These are phyloP conservation scores for Umbelopsis ramanniana DNA, from an alignment of 192 early-diverging fungal species.

Conservation along the genomic window DNA sequence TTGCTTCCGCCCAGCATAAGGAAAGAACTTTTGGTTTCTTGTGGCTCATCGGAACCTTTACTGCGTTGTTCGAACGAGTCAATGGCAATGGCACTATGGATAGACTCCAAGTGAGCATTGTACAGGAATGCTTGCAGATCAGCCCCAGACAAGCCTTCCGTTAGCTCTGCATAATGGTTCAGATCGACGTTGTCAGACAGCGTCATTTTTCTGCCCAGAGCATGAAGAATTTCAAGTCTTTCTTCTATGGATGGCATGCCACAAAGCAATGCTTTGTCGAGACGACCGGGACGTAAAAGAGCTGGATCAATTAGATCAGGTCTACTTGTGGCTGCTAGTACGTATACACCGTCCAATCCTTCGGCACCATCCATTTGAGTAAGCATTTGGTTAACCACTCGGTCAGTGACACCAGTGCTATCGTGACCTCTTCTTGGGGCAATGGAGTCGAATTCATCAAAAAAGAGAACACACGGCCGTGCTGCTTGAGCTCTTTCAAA, in stretches of 20 bases:
- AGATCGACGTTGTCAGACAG: slow-evolving; percentile 70
- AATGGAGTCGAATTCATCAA: slow-evolving; percentile 98
- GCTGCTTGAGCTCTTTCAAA: slow-evolving; percentile 94
- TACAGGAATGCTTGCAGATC: slow-evolving; percentile 95
- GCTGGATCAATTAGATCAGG: slow-evolving; percentile 89
- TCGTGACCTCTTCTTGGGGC: slow-evolving; percentile 97
- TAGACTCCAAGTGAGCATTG: slow-evolving; percentile 88
- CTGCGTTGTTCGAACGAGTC: slow-evolving; percentile 42
- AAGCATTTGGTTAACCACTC: slow-evolving; percentile 98
- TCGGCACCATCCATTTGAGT: slow-evolving; percentile 99
- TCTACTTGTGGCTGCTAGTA: slow-evolving; percentile 90
- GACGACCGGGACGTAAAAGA: slow-evolving; percentile 77
- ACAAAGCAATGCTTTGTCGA: slow-evolving; percentile 87
- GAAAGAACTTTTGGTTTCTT: slow-evolving; percentile 45
- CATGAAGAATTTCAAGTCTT: slow-evolving; percentile 78
- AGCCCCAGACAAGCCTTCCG: slow-evolving; percentile 85
- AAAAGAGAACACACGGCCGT: slow-evolving; percentile 94
- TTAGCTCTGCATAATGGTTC: slow-evolving; percentile 58
- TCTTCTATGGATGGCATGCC: slow-evolving; percentile 79
- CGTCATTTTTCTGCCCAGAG: slow-evolving; percentile 73
- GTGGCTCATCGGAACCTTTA: slow-evolving; percentile 1
- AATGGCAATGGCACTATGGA: slow-evolving; percentile 72
- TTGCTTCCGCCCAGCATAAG: slow-evolving; percentile 39
- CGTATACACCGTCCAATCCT: slow-evolving; percentile 94
- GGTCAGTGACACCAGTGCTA: slow-evolving; percentile 97